Conservation (phyloP, 1,284 basidiomycete genomes). For the Fistulina hepatica region DNA sequence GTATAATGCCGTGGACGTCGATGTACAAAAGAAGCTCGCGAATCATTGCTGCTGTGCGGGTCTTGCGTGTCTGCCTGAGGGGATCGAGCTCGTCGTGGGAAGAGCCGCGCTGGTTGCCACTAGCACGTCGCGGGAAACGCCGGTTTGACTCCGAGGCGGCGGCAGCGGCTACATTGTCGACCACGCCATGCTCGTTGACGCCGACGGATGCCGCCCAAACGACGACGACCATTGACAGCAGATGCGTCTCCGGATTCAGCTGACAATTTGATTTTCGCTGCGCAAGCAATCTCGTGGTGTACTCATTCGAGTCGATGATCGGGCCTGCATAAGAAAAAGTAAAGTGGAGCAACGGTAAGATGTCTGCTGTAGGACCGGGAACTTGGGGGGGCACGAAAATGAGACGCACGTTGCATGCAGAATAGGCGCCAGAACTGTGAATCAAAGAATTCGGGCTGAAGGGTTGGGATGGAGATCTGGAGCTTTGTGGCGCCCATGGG, state of each 20-base stretch:
- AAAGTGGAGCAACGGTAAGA: conserved; percentile 9
- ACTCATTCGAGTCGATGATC: conserved; percentile 65
- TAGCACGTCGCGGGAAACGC: background rate
- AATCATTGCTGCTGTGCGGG: conserved; percentile 44
- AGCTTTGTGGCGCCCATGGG: conserved; percentile 23
- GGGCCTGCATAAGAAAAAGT: conserved; percentile 37
- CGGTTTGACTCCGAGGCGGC: conserved; percentile 17
- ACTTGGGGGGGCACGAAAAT: conserved; percentile 20
- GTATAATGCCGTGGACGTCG: conserved; percentile 65
- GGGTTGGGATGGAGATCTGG: conserved; percentile 49
- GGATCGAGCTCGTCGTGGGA: background rate
- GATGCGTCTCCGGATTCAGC: conserved; percentile 47
- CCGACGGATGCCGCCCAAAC: conserved; percentile 84
- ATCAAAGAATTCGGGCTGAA: conserved; percentile 68
- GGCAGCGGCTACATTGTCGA: conserved; percentile 12
- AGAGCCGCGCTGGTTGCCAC: background rate
- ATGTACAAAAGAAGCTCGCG: conserved; percentile 67
- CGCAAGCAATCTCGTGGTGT: conserved; percentile 54
- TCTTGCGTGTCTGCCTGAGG: conserved; percentile 24
- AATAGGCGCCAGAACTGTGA: conserved; percentile 78
- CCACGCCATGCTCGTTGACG: conserved; percentile 62
- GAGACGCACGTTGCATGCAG: conserved; percentile 62
- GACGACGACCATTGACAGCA: conserved; percentile 62
- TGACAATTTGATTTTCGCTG: conserved; percentile 46
- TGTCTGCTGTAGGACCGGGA: too few species aligned